phyloP scores from a whole-genome alignment of 768 basidiomycete species.

The Lactarius sp. region DNA sequence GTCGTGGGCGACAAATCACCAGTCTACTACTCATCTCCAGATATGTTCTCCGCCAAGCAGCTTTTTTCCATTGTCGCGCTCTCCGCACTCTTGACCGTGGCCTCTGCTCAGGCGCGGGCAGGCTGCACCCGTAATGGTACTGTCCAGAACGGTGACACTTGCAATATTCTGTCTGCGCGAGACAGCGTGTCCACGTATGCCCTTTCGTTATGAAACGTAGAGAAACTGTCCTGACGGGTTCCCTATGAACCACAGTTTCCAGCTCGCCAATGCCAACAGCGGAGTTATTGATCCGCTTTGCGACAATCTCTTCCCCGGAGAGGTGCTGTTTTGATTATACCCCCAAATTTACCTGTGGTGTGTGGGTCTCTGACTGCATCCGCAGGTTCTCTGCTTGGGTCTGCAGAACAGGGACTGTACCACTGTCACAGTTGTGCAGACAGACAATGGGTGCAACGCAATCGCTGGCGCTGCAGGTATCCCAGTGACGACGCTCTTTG shows the following conservation, averaged over 20 bases:
- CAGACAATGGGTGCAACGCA: constrained; percentile 48
- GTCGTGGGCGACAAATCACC: too few relatives aligned
- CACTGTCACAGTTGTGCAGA: constrained; percentile 42
- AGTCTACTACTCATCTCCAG: neutral
- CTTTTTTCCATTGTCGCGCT: constrained; percentile 5
- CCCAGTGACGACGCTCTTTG: constrained; percentile 44
- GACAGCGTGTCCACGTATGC: constrained; percentile 45
- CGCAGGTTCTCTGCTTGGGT: constrained; percentile 48
- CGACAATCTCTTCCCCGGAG: constrained; percentile 34
- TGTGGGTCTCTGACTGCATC: neutral
- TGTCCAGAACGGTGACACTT: constrained; percentile 49
- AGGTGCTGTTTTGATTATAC: constrained; percentile 33
- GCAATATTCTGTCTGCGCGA: constrained; percentile 48
- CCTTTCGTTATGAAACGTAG: neutral
- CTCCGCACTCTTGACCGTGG: constrained; percentile 1
- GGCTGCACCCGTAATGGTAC: constrained; percentile 43
- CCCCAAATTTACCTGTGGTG: too few relatives aligned
- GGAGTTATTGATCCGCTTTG: constrained; percentile 46
- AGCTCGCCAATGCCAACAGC: constrained; percentile 50
- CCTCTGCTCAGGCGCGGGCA: constrained; percentile 5
- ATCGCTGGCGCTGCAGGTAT: constrained; percentile 43
- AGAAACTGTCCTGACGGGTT: constrained; percentile 6
- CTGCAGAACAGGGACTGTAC: constrained; percentile 51
- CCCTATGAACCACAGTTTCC: constrained; percentile 39
- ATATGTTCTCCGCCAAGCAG: constrained; percentile 1